Percentiles rank a stretch among this genome's conserved stretches.
phyloP scores from a whole-genome alignment of 1,139 yeast genomes.

The Blastobotrys ciferrii region DNA sequence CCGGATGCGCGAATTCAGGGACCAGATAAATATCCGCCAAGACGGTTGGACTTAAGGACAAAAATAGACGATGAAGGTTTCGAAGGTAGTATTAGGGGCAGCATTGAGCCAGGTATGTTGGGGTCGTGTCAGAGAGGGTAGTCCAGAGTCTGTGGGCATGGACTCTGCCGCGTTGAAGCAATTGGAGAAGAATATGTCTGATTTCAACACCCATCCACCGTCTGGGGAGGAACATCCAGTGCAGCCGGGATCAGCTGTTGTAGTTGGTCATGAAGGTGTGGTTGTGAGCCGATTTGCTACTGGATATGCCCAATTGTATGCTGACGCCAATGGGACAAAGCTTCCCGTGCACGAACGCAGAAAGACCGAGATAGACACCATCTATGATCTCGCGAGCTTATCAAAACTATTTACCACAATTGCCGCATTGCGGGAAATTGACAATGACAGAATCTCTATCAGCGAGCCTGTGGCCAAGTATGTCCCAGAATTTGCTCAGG shows the following conservation, averaged over 20 bases:
- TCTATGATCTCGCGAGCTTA: constrained; percentile 20
- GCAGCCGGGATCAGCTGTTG: constrained; percentile 18
- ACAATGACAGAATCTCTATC: constrained; percentile 12
- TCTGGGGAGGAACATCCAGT: constrained; percentile 15
- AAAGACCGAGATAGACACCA: constrained; percentile 14
- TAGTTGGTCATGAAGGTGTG: constrained; percentile 16
- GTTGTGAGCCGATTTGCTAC: constrained; percentile 17
- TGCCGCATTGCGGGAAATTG: constrained; percentile 19
- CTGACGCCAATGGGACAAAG: constrained; percentile 14
- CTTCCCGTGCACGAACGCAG: constrained; percentile 12
- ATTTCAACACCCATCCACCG: constrained; percentile 7
- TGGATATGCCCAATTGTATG: constrained; percentile 17
- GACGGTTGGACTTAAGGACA: background rate
- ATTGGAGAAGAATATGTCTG: constrained; percentile 15
- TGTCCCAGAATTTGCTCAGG: constrained; percentile 17
- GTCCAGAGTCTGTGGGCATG: constrained; percentile 19
- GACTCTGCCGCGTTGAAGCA: constrained; percentile 15
- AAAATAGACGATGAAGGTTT: background rate
- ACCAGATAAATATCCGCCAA: background rate
- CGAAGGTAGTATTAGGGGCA: background rate
- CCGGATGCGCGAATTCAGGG: background rate
- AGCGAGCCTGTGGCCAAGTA: constrained; percentile 16
- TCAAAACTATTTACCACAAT: constrained; percentile 22
- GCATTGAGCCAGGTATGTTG: background rate
- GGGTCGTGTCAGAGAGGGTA: constrained; percentile 9